phyloP scores from a whole-genome alignment of 2,329 filamentous ascomycete species.

The Didymella pomorum region DNA sequence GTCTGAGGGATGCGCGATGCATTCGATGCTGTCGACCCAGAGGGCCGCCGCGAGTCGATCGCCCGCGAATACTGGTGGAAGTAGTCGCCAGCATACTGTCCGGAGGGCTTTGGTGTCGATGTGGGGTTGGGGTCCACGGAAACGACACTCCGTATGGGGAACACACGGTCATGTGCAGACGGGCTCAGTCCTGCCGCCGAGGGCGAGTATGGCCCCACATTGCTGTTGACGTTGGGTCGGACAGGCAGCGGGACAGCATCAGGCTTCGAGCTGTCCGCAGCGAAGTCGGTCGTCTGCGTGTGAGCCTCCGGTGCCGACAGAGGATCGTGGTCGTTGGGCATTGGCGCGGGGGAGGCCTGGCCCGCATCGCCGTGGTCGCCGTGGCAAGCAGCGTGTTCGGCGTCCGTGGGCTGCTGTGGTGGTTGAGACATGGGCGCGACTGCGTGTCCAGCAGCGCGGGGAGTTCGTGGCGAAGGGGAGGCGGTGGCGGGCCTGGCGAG shows the following conservation, averaged over 20 bases:
- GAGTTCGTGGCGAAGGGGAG: background rate
- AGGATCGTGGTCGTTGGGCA: conserved; percentile 23
- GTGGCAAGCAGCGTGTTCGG: conserved; percentile 19
- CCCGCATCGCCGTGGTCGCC: conserved; percentile 14
- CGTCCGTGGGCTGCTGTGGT: conserved; percentile 25
- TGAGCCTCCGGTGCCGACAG: conserved; percentile 14
- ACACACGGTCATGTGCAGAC: conserved; percentile 68
- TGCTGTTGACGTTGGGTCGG: conserved; percentile 5
- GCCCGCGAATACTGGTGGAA: conserved; percentile 45
- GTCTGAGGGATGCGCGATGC: conserved; percentile 36
- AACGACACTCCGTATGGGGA: conserved; percentile 82
- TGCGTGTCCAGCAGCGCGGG: conserved; percentile 17
- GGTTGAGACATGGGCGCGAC: conserved; percentile 39
- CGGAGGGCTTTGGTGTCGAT: conserved; percentile 33
- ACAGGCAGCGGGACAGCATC: conserved; percentile 15
- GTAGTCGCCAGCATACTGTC: conserved; percentile 42
- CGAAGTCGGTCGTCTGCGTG: conserved; percentile 14
- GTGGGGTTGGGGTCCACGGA: conserved; percentile 68
- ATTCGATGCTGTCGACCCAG: conserved; percentile 43
- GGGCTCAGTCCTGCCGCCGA: conserved; percentile 49
- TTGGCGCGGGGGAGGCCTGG: conserved; percentile 25
- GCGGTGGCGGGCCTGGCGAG: conserved; percentile 14
- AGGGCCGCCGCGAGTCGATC: conserved; percentile 37
- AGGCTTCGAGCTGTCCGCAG: conserved; percentile 2
- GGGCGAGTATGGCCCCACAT: conserved; percentile 26